These are phyloP conservation scores for Capronia americana DNA, from an alignment of 2,329 filamentous ascomycete genomes.

Conservation along the genomic window DNA sequence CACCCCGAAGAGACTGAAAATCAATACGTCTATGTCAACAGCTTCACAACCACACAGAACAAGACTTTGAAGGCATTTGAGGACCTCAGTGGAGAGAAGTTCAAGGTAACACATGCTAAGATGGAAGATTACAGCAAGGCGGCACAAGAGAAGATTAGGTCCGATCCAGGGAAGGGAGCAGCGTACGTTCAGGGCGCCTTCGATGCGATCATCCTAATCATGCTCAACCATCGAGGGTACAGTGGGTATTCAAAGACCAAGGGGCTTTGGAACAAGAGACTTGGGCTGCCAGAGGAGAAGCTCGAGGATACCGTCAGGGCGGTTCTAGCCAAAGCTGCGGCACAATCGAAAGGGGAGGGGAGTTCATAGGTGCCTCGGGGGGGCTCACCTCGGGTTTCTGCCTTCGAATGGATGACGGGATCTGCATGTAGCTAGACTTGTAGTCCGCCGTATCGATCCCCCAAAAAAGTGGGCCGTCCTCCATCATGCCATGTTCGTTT, in stretches of 20 bases:
- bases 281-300: slow-evolving; percentile 25
- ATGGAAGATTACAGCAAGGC: slow-evolving; percentile 21
- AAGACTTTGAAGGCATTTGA: slow-evolving; percentile 63
- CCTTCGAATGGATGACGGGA: not conserved
- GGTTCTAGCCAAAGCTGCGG: slow-evolving; percentile 6
- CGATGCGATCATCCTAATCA: slow-evolving; percentile 23
- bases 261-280: slow-evolving; percentile 22
- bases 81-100: slow-evolving; percentile 59
- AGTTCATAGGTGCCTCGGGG: not conserved
- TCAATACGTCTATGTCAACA: slow-evolving; percentile 63
- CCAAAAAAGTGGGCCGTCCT: not conserved
- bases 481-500: slow-evolving; percentile 9
- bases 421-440: not conserved
- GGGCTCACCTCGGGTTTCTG: not conserved
- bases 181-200: slow-evolving; percentile 1
- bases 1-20: slow-evolving; percentile 62
- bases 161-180: slow-evolving; percentile 16
- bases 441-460: not conserved
- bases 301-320: slow-evolving; percentile 20
- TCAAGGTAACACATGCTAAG: slow-evolving; percentile 54
- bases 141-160: slow-evolving; percentile 21
- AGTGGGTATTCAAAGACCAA: slow-evolving; percentile 23
- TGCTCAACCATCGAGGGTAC: slow-evolving; percentile 24
- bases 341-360: not conserved
- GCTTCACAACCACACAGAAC: slow-evolving; percentile 64